Evolutionary conservation across 1,139 yeast genomes (phyloP).

Genomic region (Debaryomyces fabryi): DNA sequence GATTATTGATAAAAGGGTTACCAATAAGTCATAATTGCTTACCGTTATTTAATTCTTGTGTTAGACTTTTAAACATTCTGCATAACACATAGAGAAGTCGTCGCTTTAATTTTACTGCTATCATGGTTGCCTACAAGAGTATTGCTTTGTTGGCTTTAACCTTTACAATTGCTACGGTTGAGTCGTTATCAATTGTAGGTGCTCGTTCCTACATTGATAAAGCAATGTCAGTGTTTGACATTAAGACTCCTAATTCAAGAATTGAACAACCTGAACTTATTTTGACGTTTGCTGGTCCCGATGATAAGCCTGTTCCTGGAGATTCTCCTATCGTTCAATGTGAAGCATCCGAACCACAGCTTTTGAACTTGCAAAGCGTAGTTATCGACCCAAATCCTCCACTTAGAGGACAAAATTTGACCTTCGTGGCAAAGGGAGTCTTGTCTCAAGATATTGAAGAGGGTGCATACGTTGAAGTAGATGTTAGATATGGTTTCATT

Average conservation of each 20-base stretch:
- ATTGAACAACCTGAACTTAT: slow-evolving; percentile 10
- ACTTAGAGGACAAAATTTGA: slow-evolving; percentile 72
- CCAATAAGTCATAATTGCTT: not conserved
- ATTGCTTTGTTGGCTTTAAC: slow-evolving; percentile 21
- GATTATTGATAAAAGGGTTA: not conserved
- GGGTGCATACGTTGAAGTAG: slow-evolving; percentile 93
- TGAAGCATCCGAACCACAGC: slow-evolving; percentile 63
- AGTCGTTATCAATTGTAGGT: slow-evolving; percentile 24
- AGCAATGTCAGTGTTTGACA: slow-evolving; percentile 13
- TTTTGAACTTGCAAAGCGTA: slow-evolving; percentile 62
- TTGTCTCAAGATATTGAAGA: slow-evolving; percentile 58
- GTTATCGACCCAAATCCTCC: slow-evolving; percentile 87
- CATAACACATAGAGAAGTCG: not conserved
- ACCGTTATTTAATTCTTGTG: not conserved
- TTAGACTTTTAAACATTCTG: not conserved
- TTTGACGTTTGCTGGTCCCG: slow-evolving; percentile 15
- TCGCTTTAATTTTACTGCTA: not conserved
- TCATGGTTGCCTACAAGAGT: slow-evolving; percentile 33
- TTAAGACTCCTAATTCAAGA: not conserved
- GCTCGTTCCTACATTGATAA: slow-evolving; percentile 22
- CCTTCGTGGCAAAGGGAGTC: slow-evolving; percentile 73
- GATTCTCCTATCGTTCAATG: slow-evolving; percentile 82
- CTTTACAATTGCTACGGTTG: slow-evolving; percentile 18
- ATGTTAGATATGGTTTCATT: slow-evolving; percentile 90
- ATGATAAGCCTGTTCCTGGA: slow-evolving; percentile 80